Evolutionary conservation across 305 asterid genomes (phyloP).

Genomic region (Solanum hybrid): DNA sequence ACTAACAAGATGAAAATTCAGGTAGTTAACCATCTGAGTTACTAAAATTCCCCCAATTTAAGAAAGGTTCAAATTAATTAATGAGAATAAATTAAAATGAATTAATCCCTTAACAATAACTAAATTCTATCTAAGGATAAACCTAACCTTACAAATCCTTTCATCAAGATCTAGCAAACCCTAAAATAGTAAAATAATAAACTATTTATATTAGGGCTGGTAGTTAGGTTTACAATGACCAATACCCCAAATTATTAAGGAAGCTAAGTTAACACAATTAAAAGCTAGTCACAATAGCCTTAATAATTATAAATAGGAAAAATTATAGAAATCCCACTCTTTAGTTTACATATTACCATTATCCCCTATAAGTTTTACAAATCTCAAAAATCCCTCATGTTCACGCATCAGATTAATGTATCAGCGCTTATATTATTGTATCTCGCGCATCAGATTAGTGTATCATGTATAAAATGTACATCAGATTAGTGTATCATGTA

Average conservation of each 20-base stretch:
- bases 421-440: no score
- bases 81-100: background rate
- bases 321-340: no score
- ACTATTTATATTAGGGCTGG: background rate
- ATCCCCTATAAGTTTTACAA: no score
- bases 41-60: background rate
- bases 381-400: no score
- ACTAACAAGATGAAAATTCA: background rate
- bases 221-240: background rate
- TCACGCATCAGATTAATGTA: no score
- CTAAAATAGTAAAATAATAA: background rate
- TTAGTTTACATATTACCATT: no score
- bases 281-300: background rate
- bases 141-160: background rate
- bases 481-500: no score
- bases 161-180: background rate
- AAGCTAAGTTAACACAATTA: background rate
- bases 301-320: background rate
- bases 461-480: no score
- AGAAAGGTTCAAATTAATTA: background rate
- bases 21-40: background rate
- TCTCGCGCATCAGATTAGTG: no score
- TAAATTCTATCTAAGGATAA: background rate
- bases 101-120: background rate
- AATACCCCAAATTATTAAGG: background rate